These are phyloP conservation scores for Dipteronia sinensis DNA, from an alignment of 345 rosid species.

Conservation along the genomic window DNA sequence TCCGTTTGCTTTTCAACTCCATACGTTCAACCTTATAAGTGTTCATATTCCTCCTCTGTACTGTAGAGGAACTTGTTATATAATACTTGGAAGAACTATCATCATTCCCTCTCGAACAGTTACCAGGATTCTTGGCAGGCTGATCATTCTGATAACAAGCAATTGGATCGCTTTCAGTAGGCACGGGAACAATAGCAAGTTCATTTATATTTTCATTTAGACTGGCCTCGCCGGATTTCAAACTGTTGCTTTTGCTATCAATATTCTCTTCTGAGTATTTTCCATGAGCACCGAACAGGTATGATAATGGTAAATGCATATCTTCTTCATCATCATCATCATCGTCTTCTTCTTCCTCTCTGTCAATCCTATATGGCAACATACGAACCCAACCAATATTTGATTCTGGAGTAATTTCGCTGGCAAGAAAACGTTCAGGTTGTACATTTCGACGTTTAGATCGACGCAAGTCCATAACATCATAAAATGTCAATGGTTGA, in stretches of 20 bases:
- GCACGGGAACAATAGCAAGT: constrained; percentile 59
- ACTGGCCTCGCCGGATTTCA: too few relatives aligned
- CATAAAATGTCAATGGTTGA: constrained; percentile 31
- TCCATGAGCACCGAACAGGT: constrained; percentile 31
- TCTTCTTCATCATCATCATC: constrained; percentile 48
- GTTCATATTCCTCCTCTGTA: constrained; percentile 31
- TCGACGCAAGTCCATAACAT: constrained; percentile 58
- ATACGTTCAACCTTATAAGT: constrained; percentile 40
- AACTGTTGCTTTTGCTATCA: not conserved
- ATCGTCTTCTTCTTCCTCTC: constrained; percentile 40
- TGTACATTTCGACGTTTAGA: constrained; percentile 66
- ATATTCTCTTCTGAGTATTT: constrained; percentile 23
- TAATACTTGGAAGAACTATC: constrained; percentile 30
- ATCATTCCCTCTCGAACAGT: constrained; percentile 27
- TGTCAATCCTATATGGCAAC: constrained; percentile 45
- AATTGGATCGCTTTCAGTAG: constrained; percentile 36
- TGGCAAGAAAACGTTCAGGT: constrained; percentile 65
- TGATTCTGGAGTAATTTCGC: constrained; percentile 40
- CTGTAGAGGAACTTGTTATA: constrained; percentile 14
- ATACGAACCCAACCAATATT: constrained; percentile 47
- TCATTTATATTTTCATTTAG: constrained; percentile 22
- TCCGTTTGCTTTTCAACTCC: constrained; percentile 44
- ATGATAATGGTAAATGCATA: constrained; percentile 55
- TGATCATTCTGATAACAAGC: constrained; percentile 41
- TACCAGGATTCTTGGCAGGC: constrained; percentile 30